Evolutionary conservation across 2,329 filamentous ascomycete species (phyloP), one percentile per base, ranked within the genome.

Genomic region (Colletotrichum lupini): DNA sequence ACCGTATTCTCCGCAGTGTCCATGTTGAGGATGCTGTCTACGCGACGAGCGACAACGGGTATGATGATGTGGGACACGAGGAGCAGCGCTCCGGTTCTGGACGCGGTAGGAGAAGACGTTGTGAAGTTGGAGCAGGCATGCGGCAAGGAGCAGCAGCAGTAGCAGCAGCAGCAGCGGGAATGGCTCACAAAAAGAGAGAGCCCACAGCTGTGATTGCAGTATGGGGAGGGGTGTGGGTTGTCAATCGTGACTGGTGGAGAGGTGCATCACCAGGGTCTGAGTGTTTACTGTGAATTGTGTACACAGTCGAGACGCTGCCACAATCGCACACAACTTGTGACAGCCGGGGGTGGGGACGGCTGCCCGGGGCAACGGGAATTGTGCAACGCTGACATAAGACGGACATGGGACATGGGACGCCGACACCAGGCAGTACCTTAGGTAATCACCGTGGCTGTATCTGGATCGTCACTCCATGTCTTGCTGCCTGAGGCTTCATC

Each of bases 1-100:
- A 83, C 82, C 76, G 78, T 74, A 75, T 82, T 82, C 75, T 82
- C 81, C 49, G 79, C 75, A 53, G 77, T 75, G 67, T 83, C 82
- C 81, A 83, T 83, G 76, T 75, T 81, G 77, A 78, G 53, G 32
- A 76, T 77, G 77, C 76, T 78, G 75, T 79, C 77, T 72, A 76
- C 75, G 46, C 71, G 67, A 28, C 60, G 74, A 52, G 60, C 22
- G 46, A 66, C 46, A 30, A 74, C 71, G n/a, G 70, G 73, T 63
- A 74, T 63, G 19, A 75, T 56, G 56, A 75, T 73, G 62, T 76
- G 79, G 68, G 80, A 80, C 75, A 81, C 78, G 76, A 84, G 80
- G 77, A 83, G 82, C 80, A 82, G 75, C 69, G 81, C 81, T 80
- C 83, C 83, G 58, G 79, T 69, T 28, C 76, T 76, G 64, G 78